Conservation (phyloP, 805 yeast genomes). For the Sugiyamaella floridensis region DNA sequence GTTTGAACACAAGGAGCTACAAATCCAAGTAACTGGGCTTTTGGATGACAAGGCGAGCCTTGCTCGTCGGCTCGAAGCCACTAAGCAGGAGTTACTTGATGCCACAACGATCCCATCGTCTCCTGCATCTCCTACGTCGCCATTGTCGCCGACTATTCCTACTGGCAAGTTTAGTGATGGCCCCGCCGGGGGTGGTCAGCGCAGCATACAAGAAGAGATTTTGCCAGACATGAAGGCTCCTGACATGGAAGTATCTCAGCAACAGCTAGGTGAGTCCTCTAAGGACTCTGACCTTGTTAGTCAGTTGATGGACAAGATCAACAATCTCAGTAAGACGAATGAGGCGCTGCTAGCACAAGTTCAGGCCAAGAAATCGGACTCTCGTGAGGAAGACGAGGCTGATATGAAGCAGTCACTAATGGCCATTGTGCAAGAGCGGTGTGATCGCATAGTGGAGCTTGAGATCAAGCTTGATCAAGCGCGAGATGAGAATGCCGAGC, state of each 20-base stretch:
- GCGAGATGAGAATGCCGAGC: slow-evolving; percentile 29
- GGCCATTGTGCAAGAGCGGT: slow-evolving; percentile 23
- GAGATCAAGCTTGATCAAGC: slow-evolving; percentile 39
- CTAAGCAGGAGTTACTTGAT: slow-evolving; percentile 10
- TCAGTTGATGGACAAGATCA: neutral
- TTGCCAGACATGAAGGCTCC: neutral
- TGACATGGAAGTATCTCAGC: neutral
- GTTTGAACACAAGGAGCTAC: slow-evolving; percentile 22
- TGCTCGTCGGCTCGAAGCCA: slow-evolving; percentile 10
- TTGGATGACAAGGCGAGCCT: slow-evolving; percentile 17
- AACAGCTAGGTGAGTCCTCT: neutral
- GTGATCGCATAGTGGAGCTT: slow-evolving; percentile 36
- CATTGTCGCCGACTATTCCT: neutral
- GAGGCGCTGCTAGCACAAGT: neutral
- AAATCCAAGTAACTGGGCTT: slow-evolving; percentile 14
- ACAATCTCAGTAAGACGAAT: neutral
- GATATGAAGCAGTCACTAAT: slow-evolving; percentile 52
- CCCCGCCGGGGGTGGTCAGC: neutral
- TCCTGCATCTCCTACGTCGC: neutral
- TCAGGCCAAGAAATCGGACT: neutral
- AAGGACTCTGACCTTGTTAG: neutral
- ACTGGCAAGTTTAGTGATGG: neutral
- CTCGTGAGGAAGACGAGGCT: slow-evolving; percentile 6
- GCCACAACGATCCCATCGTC: neutral
- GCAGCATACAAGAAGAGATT: neutral